These are phyloP conservation scores for Debaryomyces coudertii DNA, from an alignment of 1,139 yeast genomes.

Conservation along the genomic window DNA sequence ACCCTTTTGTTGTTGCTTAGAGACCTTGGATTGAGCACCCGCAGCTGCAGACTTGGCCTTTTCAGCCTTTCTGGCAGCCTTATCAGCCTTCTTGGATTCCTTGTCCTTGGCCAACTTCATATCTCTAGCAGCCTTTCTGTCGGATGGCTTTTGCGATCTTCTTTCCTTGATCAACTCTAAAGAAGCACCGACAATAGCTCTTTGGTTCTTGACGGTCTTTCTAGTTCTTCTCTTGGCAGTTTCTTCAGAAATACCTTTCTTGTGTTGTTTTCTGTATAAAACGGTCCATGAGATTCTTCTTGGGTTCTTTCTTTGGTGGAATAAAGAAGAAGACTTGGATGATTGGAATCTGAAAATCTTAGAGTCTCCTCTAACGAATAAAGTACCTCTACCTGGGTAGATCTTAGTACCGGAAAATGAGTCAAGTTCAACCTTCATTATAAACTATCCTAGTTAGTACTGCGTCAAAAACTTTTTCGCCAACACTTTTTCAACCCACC, in stretches of 20 bases:
- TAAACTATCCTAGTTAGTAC: conserved; percentile 15
- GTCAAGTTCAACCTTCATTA: conserved; percentile 99
- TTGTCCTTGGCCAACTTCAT: conserved; percentile 88
- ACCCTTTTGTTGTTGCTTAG: conserved; percentile 90
- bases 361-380: conserved; percentile 99
- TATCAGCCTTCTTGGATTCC: conserved; percentile 93
- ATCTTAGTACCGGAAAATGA: conserved; percentile 99
- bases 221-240: conserved; percentile 95
- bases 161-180: conserved; percentile 97
- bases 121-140: conserved; percentile 97
- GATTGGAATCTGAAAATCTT: conserved; percentile 99
- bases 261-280: conserved; percentile 99
- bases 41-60: conserved; percentile 85
- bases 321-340: conserved; percentile 96
- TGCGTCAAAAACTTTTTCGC: conserved; percentile 2
- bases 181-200: conserved; percentile 99
- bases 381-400: conserved; percentile 99
- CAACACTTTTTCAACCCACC: neutral
- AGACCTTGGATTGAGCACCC: conserved; percentile 63
- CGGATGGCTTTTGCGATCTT: conserved; percentile 94
- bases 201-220: conserved; percentile 97
- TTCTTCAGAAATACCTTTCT: conserved; percentile 99
- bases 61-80: conserved; percentile 93
- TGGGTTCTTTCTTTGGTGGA: conserved; percentile 99
- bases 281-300: conserved; percentile 99